Evolutionary conservation across 257 asterid genomes (phyloP).

Genomic region (Verbena officinalis): DNA sequence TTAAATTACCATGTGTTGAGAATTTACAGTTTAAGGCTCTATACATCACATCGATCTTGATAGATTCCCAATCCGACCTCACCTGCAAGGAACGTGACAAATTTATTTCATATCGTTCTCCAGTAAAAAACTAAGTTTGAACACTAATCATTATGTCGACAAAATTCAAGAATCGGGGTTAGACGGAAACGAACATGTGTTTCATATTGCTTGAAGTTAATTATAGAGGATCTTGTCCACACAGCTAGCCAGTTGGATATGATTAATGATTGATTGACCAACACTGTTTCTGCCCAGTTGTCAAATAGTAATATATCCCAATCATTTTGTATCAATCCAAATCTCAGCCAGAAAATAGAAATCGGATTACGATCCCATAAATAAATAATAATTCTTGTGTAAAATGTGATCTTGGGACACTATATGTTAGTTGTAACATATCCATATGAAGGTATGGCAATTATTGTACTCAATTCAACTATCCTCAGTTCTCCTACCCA

Average conservation of each 20-base stretch:
- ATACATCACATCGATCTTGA: slow-evolving; percentile 75
- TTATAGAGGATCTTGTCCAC: slow-evolving; percentile 3
- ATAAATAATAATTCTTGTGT: neutral
- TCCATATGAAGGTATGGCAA: slow-evolving; percentile 2
- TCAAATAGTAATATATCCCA: neutral
- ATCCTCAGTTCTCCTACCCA: neutral
- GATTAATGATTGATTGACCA: slow-evolving; percentile 2
- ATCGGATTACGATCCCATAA: neutral
- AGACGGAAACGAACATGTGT: neutral
- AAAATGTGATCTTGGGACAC: slow-evolving; percentile 2
- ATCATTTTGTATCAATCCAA: slow-evolving; percentile 4
- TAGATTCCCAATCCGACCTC: slow-evolving; percentile 80
- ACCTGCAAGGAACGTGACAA: slow-evolving; percentile 51
- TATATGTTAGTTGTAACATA: slow-evolving; percentile 10
- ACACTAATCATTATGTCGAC: too few relatives aligned
- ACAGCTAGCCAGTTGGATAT: slow-evolving; percentile 14
- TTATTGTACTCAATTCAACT: slow-evolving; percentile 17
- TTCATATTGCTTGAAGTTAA: neutral
- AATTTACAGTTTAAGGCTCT: slow-evolving; percentile 80
- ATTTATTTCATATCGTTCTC: neutral
- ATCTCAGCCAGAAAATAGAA: slow-evolving; percentile 7
- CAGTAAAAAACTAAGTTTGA: neutral
- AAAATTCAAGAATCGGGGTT: too few relatives aligned
- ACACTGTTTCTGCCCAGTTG: slow-evolving; percentile 15
- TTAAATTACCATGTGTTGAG: slow-evolving; percentile 58